Percentiles rank a stretch among this genome's conserved stretches.
Evolutionary conservation across 1,284 basidiomycete genomes (phyloP).

Genomic region (Cutaneotrichosporon cyanovorans): DNA sequence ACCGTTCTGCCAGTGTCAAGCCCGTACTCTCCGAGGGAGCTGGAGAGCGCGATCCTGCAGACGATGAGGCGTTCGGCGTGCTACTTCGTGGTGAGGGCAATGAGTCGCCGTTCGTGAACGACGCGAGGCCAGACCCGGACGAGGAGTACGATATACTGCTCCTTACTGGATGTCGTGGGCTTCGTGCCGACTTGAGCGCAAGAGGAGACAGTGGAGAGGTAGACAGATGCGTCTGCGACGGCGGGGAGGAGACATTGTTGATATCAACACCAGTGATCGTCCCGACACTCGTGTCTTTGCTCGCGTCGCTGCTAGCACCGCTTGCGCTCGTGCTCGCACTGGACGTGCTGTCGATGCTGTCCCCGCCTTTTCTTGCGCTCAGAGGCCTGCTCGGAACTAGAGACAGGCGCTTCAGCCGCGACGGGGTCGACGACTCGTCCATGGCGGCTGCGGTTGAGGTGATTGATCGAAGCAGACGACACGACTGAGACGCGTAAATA

Average conservation of each 20-base stretch:
- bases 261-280: too few species aligned
- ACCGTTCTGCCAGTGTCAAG: not conserved
- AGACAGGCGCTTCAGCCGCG: slow-evolving; percentile 20
- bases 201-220: not conserved
- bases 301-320: not conserved
- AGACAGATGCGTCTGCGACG: not conserved
- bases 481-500: too few species aligned
- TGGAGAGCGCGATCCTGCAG: not conserved
- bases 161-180: not conserved
- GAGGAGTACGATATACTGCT: slow-evolving; percentile 3
- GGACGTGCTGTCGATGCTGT: not conserved
- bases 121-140: not conserved
- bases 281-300: not conserved
- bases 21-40: not conserved
- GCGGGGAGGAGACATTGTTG: not conserved
- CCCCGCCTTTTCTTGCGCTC: not conserved
- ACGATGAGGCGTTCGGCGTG: not conserved
- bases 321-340: not conserved
- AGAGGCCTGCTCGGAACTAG: slow-evolving; percentile 9
- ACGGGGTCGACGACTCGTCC: not conserved
- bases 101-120: not conserved
- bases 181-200: not conserved
- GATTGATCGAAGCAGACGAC: not conserved
- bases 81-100: not conserved
- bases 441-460: not conserved